phyloP scores from a whole-genome alignment of 345 rosid genomes.

The Mangifera indica region DNA sequence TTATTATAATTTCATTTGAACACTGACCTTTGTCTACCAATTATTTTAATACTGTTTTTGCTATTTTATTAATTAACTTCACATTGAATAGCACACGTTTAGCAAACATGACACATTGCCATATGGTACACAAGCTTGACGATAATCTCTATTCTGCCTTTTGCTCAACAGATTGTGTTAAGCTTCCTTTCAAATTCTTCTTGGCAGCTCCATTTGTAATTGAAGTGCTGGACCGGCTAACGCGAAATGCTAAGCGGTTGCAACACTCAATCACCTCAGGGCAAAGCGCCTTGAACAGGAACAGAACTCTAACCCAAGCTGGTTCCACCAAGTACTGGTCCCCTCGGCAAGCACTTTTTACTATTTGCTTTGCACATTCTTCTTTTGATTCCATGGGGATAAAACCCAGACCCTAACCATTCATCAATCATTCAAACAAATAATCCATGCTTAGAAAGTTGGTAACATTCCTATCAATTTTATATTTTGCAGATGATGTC shows the following conservation, averaged over 20 bases:
- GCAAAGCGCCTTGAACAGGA: constrained; percentile 27
- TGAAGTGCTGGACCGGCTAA: neutral
- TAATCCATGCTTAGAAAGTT: no score
- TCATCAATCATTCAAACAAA: neutral
- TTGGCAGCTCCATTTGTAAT: neutral
- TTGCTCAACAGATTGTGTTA: neutral
- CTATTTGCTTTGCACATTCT: constrained; percentile 38
- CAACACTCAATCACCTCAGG: constrained; percentile 27
- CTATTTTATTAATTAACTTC: neutral
- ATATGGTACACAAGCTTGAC: neutral
- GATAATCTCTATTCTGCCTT: constrained; percentile 3
- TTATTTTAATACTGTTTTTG: no score
- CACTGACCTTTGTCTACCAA: neutral
- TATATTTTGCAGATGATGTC: no score
- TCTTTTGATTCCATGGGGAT: constrained; percentile 23
- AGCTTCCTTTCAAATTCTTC: neutral
- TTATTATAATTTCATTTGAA: no score
- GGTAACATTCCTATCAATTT: no score
- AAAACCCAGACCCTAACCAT: neutral
- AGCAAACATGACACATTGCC: neutral
- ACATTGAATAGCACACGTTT: neutral
- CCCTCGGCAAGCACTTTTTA: constrained; percentile 48
- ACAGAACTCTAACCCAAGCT: constrained; percentile 35
- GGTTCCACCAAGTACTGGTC: constrained; percentile 50
- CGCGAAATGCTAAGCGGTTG: constrained; percentile 1